Conservation (phyloP, 495 filamentous ascomycete genomes). For the Pyrenula aspistea region DNA sequence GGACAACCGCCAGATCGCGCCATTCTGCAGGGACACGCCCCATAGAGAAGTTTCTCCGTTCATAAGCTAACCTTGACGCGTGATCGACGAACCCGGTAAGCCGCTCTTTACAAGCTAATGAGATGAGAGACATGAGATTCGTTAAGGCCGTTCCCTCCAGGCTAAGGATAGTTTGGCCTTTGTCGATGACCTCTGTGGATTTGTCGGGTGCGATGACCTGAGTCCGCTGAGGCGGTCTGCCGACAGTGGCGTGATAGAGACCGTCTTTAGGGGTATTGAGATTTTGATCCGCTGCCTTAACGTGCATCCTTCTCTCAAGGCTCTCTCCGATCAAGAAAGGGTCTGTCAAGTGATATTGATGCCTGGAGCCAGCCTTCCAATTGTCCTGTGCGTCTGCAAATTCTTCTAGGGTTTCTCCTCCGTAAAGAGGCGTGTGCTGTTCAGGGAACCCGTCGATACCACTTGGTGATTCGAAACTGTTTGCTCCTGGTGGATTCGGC, state of each 20-base stretch:
- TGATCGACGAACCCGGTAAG: slow-evolving; percentile 60
- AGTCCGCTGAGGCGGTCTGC: slow-evolving; percentile 29
- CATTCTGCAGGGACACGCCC: slow-evolving; percentile 60
- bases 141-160: slow-evolving; percentile 52
- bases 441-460: not conserved
- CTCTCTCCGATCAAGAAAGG: slow-evolving; percentile 40
- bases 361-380: slow-evolving; percentile 33
- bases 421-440: slow-evolving; percentile 17
- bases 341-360: slow-evolving; percentile 7
- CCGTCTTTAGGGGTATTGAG: slow-evolving; percentile 53
- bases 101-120: slow-evolving; percentile 61
- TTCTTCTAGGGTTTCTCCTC: slow-evolving; percentile 30
- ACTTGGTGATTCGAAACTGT: not conserved
- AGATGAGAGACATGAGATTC: slow-evolving; percentile 65
- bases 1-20: slow-evolving; percentile 44
- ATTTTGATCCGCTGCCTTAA: slow-evolving; percentile 37
- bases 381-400: slow-evolving; percentile 32
- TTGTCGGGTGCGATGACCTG: slow-evolving; percentile 46
- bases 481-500: not conserved
- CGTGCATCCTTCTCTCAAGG: slow-evolving; percentile 32
- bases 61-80: slow-evolving; percentile 47
- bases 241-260: slow-evolving; percentile 40
- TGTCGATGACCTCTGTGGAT: slow-evolving; percentile 39
- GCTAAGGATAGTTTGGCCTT: slow-evolving; percentile 50
- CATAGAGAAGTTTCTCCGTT: slow-evolving; percentile 57